A percentile compares a stretch with the other conserved stretches of the same genome.
Conservation (phyloP, 768 basidiomycete genomes). For the Kwoniella europaea region DNA sequence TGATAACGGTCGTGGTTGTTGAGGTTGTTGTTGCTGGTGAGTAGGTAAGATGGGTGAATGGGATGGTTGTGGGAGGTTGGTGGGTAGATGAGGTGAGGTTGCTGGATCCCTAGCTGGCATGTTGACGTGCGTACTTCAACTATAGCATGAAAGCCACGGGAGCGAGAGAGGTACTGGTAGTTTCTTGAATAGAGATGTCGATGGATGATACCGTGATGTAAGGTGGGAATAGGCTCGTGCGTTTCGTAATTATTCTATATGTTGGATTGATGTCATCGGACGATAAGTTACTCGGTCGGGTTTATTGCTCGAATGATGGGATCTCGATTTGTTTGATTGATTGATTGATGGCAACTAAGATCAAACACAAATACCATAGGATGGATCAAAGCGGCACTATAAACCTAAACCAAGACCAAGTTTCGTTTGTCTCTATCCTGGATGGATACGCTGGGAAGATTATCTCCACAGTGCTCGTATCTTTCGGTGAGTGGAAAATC, state of each 20-base stretch:
- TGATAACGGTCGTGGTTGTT: conserved; percentile 1
- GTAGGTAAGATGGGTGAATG: conserved; percentile 26
- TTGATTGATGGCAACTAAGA: not conserved
- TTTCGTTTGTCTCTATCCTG: too few relatives aligned
- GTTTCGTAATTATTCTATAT: conserved; percentile 1
- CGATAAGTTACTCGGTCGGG: too few relatives aligned
- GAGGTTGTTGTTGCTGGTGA: not conserved
- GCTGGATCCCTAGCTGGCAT: conserved; percentile 55
- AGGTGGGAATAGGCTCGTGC: not conserved
- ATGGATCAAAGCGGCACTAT: not conserved
- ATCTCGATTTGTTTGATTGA: not conserved
- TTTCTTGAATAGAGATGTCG: not conserved
- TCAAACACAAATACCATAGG: not conserved
- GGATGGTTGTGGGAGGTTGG: not conserved
- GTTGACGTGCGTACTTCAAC: not conserved
- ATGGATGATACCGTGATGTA: not conserved
- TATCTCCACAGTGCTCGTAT: too few relatives aligned
- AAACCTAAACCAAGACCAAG: too few relatives aligned
- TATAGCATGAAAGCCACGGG: not conserved
- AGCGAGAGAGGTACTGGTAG: not conserved
- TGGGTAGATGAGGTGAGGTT: conserved; percentile 44
- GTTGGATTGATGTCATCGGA: conserved; percentile 15
- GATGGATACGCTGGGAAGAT: too few relatives aligned
- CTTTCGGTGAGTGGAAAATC: too few relatives aligned
- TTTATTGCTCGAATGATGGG: not conserved